Evolutionary conservation across 208 protist genomes (phyloP).

Genomic region (Eutreptiella sp.): DNA sequence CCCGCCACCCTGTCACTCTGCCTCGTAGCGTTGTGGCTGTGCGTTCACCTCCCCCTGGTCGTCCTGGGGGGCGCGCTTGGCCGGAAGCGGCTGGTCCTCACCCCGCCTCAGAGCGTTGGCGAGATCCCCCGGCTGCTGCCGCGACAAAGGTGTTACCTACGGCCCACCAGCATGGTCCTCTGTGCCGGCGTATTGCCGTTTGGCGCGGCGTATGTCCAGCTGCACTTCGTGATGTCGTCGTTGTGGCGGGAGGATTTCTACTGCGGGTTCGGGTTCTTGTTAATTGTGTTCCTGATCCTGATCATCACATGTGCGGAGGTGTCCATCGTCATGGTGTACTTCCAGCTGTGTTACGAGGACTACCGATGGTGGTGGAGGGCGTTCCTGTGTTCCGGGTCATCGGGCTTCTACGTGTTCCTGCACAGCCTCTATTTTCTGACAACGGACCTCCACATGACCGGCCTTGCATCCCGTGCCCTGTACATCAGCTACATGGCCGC

Average conservation of each 20-base stretch:
- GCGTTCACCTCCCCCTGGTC: conserved; percentile 89
- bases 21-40: conserved; percentile 69
- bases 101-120: conserved; percentile 79
- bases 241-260: conserved; percentile 91
- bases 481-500: conserved; percentile 81
- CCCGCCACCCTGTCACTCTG: conserved; percentile 50
- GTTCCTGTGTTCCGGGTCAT: conserved; percentile 77
- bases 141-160: conserved; percentile 61
- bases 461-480: conserved; percentile 57
- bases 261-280: conserved; percentile 97
- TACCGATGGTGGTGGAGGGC: conserved; percentile 97
- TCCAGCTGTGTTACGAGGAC: conserved; percentile 92
- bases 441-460: conserved; percentile 58
- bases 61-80: conserved; percentile 88
- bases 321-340: conserved; percentile 95
- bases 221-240: conserved; percentile 94
- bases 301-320: conserved; percentile 89
- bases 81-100: conserved; percentile 67
- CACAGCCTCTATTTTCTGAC: conserved; percentile 81
- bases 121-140: conserved; percentile 93
- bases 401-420: conserved; percentile 84
- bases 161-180: conserved; percentile 43
- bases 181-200: conserved; percentile 87
- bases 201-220: conserved; percentile 90
- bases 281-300: conserved; percentile 90